These are phyloP conservation scores for Aspergillus eucalypticola DNA, from an alignment of 2,329 filamentous ascomycete genomes.

Conservation along the genomic window DNA sequence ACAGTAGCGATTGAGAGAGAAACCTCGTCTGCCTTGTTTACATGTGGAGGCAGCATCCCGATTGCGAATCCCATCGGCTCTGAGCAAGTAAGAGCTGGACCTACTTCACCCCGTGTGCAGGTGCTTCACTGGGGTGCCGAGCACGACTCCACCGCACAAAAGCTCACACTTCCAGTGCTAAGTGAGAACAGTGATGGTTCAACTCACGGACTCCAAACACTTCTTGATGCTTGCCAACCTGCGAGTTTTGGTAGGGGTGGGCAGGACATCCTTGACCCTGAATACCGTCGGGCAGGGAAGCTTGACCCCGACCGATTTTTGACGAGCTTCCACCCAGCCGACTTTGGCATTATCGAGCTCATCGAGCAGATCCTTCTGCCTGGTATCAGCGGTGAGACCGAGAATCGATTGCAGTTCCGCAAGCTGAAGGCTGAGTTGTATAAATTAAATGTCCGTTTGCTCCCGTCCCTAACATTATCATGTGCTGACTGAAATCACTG, in stretches of 20 bases:
- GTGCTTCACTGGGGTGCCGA: not conserved
- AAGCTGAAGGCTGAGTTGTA: constrained; percentile 57
- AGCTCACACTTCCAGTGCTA: not conserved
- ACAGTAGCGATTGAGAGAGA: not conserved
- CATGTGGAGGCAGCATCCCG: not conserved
- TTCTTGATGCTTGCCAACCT: constrained; percentile 41
- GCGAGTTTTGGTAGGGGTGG: constrained; percentile 53
- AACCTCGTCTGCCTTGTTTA: not conserved
- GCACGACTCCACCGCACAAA: not conserved
- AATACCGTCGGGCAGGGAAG: constrained; percentile 56
- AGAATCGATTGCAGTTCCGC: constrained; percentile 21
- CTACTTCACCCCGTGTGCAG: not conserved
- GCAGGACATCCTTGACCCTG: constrained; percentile 53
- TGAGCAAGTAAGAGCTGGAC: not conserved
- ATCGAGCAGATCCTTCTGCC: constrained; percentile 51
- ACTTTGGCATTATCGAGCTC: constrained; percentile 54
- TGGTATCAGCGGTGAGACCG: constrained; percentile 17
- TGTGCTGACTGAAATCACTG: not conserved
- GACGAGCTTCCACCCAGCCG: constrained; percentile 54
- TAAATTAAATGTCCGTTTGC: constrained; percentile 53
- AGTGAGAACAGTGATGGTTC: too few species aligned
- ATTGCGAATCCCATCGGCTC: not conserved
- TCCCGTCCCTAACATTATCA: not conserved
- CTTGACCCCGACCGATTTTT: constrained; percentile 52
- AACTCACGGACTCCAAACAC: constrained; percentile 1